Base-by-base conservation (phyloP, 2,329 filamentous ascomycete genomes). In the Atkinsonella hypoxylon region DNA sequence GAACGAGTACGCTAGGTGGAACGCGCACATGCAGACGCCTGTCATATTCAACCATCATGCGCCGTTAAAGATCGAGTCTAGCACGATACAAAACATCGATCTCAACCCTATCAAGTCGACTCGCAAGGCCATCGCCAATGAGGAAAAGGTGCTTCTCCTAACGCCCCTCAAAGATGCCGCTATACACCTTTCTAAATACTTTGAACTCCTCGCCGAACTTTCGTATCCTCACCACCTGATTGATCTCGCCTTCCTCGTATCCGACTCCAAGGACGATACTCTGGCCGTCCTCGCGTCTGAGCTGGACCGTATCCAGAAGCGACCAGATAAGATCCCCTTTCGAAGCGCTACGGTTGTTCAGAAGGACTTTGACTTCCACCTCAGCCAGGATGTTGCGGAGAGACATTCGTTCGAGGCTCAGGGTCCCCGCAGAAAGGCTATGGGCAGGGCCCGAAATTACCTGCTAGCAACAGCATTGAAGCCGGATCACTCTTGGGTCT, bases 41-140 rank as follows among this genome's bases (percentile, higher is more conserved):
- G 89, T 98, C 59, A 80, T 95, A 57, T 96, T 95, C 76, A 98
- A 98, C 72, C 87, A 91, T 69, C 93, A 97, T 69, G 83, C 85
- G 56, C 85, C 93, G 36, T 76, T 96, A 62, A 82, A 87, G 64
- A 75, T 97, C 70, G 93, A 95, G 67, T 81, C 83, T 53, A 80
- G 79, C 50, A 83, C 83, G 49, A 94, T 98, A 68, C 68, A 83
- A 57, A 80, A 84, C 56, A 73, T 96, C 63, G 78, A 97, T 67
- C 81, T 98, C 53, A 97, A 98, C 67, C 76, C 78, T 7, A 82
- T 97, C 69, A 78, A 76, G 58, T 94, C 91, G 1, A 94, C 89
- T 11, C 76, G 78, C 53, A 82, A 91, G 62, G 90, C 90, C 31
- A 67, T 85, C 48, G 69, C 76, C 59, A 95, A 94, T 67, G 79